Evolutionary conservation across 2,329 filamentous ascomycete genomes (phyloP).

Genomic region (Thelonectria discophora): DNA sequence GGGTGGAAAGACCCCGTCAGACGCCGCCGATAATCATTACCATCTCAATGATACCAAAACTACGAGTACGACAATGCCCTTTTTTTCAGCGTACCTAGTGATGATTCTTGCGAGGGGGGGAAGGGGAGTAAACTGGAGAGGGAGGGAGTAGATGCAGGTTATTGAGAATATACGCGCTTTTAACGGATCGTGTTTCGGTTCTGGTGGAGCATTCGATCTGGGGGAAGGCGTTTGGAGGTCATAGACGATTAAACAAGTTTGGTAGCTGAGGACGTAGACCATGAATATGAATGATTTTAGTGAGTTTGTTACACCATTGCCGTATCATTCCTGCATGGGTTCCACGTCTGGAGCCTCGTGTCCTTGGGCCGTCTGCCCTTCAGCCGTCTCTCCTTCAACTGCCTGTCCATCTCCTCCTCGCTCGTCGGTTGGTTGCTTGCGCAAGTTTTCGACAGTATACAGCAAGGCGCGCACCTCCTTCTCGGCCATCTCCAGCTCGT

Average conservation of each 20-base stretch:
- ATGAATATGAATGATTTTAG: slow-evolving; percentile 45
- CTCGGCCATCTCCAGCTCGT: slow-evolving; percentile 47
- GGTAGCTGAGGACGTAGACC: slow-evolving; percentile 45
- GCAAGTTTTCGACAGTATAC: slow-evolving; percentile 57
- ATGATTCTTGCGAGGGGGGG: slow-evolving; percentile 18
- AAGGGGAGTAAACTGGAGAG: slow-evolving; percentile 11
- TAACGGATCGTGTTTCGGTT: slow-evolving; percentile 36
- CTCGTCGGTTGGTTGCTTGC: slow-evolving; percentile 51
- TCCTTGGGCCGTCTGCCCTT: no score
- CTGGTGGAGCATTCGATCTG: slow-evolving; percentile 45
- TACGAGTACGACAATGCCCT: slow-evolving; percentile 22
- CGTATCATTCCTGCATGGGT: slow-evolving; percentile 17
- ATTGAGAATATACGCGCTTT: slow-evolving; percentile 29
- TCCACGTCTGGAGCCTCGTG: slow-evolving; percentile 24
- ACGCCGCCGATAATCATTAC: slow-evolving; percentile 38
- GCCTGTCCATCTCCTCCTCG: slow-evolving; percentile 36
- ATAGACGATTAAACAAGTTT: slow-evolving; percentile 53
- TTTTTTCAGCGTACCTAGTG: slow-evolving; percentile 18
- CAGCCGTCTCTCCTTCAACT: slow-evolving; percentile 11
- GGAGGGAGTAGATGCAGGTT: slow-evolving; percentile 21
- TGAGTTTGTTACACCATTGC: slow-evolving; percentile 12
- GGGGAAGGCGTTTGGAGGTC: slow-evolving; percentile 49
- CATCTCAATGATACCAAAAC: slow-evolving; percentile 42
- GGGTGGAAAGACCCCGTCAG: slow-evolving; percentile 13
- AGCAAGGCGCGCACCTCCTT: slow-evolving; percentile 54